Base-by-base conservation (phyloP, 805 yeast genomes). In the Hanseniaspora meyeri region DNA sequence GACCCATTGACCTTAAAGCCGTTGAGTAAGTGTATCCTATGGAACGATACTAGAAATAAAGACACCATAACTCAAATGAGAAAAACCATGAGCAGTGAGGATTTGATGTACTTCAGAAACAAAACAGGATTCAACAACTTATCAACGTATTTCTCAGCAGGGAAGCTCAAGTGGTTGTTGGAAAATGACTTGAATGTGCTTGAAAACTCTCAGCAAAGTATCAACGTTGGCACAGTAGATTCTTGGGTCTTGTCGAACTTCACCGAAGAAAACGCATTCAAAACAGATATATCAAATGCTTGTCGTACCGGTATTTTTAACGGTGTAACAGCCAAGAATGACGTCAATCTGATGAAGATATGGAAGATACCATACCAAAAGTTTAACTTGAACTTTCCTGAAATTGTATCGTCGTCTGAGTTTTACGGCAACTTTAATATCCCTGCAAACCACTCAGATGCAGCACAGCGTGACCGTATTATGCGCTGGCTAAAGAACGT, bases 1-100 rank as follows among this genome's bases (percentile, higher is more conserved):
- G 83, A 88, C 57, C 77, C 81, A 61, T 74, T 74, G 54, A 88
- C 96, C 1, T 96, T 96, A 43, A 72, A 74, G 61, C 95, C 96
- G 4, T 77, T 88, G 56, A 78, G 83, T 66, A 83, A 86, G 67
- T 72, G 96, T 65, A 87, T 90, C 68, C 95, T 90, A 39, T 90
- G 97, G 97, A 87, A 91, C 60, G 97, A 90, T 71, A 86, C 95
- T 43, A 79, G 97, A 66, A 91, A 95, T 43, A 72, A 85, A 10
- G 80, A 75, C 19, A 77, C 86, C 50, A 89, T 88, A 54, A 78
- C 78, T 60, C 78, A 81, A 61, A 74, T 84, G 66, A 77, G 77
- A 62, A 72, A 74, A 58, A 74, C 74, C 62, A 75, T 78, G 29
- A 74, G 82, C 29, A 75, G 74, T 46, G 82, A 77, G 36, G 75